Evolutionary conservation across 1,284 basidiomycete species (phyloP).

Genomic region (Farysia itapuensis): DNA sequence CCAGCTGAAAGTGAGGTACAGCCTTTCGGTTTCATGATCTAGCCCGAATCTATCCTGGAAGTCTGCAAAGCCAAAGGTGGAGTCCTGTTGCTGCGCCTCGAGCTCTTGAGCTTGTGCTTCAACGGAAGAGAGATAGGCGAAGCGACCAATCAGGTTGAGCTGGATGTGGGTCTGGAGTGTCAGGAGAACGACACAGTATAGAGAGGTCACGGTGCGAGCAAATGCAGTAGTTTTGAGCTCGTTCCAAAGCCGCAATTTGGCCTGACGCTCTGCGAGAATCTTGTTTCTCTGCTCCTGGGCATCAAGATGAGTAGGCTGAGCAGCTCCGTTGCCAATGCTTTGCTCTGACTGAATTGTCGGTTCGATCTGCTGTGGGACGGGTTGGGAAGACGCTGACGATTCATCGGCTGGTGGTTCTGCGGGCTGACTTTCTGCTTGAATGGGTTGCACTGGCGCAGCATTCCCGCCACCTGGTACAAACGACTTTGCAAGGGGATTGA

Average conservation of each 20-base stretch:
- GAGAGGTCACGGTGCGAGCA: constrained; percentile 77
- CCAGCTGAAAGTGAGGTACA: constrained; percentile 83
- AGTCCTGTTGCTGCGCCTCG: background rate
- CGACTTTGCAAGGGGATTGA: constrained; percentile 27
- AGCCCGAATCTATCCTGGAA: constrained; percentile 9
- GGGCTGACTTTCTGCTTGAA: no score
- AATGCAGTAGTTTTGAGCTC: constrained; percentile 65
- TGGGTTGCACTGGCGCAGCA: no score
- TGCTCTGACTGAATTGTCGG: background rate
- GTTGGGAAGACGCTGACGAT: background rate
- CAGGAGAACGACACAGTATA: constrained; percentile 79
- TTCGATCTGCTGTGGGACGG: background rate
- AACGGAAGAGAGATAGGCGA: constrained; percentile 75
- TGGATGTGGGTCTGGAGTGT: constrained; percentile 79
- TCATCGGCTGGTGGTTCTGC: constrained; percentile 1
- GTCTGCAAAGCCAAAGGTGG: background rate
- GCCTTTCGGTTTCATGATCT: constrained; percentile 69
- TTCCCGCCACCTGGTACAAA: constrained; percentile 14
- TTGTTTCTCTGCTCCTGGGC: constrained; percentile 30
- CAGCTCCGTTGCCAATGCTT: background rate
- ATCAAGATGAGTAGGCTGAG: constrained; percentile 8
- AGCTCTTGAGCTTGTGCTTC: constrained; percentile 61
- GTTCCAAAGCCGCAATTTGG: constrained; percentile 57
- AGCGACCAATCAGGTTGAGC: constrained; percentile 77
- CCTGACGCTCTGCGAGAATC: constrained; percentile 21